Percentiles rank a stretch among this genome's conserved stretches.
These are phyloP conservation scores for Phialocephala sp. DNA, from an alignment of 2,329 filamentous ascomycete species.

Conservation along the genomic window DNA sequence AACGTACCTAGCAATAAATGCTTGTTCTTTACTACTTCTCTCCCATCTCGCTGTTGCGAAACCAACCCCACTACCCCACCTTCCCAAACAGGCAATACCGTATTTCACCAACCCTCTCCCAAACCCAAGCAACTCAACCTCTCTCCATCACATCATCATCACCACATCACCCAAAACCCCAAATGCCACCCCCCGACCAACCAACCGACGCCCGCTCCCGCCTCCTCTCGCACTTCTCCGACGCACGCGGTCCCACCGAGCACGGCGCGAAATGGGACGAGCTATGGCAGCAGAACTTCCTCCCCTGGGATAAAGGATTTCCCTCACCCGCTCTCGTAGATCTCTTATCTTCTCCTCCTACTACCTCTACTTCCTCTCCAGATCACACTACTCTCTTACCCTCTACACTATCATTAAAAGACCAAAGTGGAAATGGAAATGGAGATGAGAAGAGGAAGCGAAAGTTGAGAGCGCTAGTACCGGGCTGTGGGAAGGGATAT, in stretches of 20 bases:
- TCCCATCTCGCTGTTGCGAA: no score
- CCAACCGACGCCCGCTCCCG: constrained; percentile 34
- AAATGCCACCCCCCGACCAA: constrained; percentile 23
- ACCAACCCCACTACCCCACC: constrained; percentile 2
- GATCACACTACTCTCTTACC: constrained; percentile 51
- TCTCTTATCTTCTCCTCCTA: constrained; percentile 52
- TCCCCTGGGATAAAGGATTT: constrained; percentile 62
- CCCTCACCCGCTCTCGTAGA: constrained; percentile 61
- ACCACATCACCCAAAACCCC: background rate
- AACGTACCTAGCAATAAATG: no score
- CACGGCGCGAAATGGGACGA: constrained; percentile 51
- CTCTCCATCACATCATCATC: no score
- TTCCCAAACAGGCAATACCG: background rate
- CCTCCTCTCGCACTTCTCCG: constrained; percentile 38
- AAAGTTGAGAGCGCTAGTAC: constrained; percentile 67
- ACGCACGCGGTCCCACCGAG: constrained; percentile 21
- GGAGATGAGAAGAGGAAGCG: no score
- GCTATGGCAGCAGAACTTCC: constrained; percentile 51
- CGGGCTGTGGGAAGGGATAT: constrained; percentile 82
- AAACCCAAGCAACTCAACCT: background rate
- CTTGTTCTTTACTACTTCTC: no score
- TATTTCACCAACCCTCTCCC: background rate
- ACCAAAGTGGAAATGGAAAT: constrained; percentile 23
- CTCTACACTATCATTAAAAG: constrained; percentile 10
- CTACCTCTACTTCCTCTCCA: constrained; percentile 44